Evolutionary conservation across 2,329 filamentous ascomycete genomes (phyloP).

Genomic region (Fusarium ambrosium): DNA sequence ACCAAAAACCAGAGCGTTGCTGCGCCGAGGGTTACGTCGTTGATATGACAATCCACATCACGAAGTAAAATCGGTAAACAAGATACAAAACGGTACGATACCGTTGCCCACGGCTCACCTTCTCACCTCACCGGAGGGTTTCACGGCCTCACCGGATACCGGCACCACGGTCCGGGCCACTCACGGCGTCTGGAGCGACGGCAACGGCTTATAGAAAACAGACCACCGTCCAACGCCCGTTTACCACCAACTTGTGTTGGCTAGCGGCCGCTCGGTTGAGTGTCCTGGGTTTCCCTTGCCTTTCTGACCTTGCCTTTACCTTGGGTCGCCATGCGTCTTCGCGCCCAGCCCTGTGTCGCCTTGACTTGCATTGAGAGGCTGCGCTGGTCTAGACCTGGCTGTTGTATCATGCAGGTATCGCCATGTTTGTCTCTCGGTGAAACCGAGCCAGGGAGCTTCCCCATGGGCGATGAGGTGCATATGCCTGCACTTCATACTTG

Average conservation of each 20-base stretch:
- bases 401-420: slow-evolving; percentile 1
- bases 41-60: slow-evolving; percentile 16
- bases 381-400: neutral
- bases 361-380: slow-evolving; percentile 5
- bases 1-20: neutral
- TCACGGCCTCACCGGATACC: slow-evolving; percentile 12
- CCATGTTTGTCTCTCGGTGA: slow-evolving; percentile 8
- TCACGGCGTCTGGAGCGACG: slow-evolving; percentile 6
- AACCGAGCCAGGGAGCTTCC: slow-evolving; percentile 11
- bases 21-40: slow-evolving; percentile 12
- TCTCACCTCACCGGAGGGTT: slow-evolving; percentile 17
- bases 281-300: slow-evolving; percentile 6
- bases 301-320: slow-evolving; percentile 7
- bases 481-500: neutral
- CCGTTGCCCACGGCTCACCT: slow-evolving; percentile 25
- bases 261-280: neutral
- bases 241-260: neutral
- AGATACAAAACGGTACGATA: slow-evolving; percentile 15
- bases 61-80: slow-evolving; percentile 16
- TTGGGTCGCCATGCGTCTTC: neutral
- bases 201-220: slow-evolving; percentile 11
- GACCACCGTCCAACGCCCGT: slow-evolving; percentile 15
- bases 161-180: slow-evolving; percentile 20
- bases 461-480: slow-evolving; percentile 14
- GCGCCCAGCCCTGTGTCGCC: slow-evolving; percentile 2